These are phyloP conservation scores for Zygosaccharomyces pseudobailii DNA, from an alignment of 1,139 yeast species.

Conservation along the genomic window DNA sequence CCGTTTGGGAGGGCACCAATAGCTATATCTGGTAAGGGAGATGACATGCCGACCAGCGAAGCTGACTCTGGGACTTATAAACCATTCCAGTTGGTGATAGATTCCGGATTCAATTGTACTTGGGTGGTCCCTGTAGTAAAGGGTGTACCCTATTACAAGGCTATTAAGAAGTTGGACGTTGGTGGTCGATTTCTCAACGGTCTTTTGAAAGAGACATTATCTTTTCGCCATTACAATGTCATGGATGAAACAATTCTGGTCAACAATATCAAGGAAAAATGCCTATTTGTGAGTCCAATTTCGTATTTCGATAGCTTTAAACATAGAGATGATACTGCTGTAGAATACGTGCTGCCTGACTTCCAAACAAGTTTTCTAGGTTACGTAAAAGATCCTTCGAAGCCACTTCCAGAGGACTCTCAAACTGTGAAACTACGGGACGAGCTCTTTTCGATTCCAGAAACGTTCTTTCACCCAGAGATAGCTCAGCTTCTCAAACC, in stretches of 20 bases:
- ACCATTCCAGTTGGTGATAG: conserved; percentile 67
- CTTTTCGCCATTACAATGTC: conserved; percentile 90
- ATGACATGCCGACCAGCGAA: conserved; percentile 4
- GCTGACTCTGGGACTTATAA: conserved; percentile 6
- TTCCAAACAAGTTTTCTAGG: conserved; percentile 75
- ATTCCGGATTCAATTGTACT: conserved; percentile 83
- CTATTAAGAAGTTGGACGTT: conserved; percentile 60
- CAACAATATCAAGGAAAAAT: conserved; percentile 77
- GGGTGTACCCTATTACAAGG: conserved; percentile 75
- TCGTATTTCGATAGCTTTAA: conserved; percentile 60
- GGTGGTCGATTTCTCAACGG: conserved; percentile 88
- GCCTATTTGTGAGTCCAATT: conserved; percentile 62
- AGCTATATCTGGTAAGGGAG: conserved; percentile 20
- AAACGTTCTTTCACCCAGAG: conserved; percentile 80
- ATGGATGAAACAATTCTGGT: conserved; percentile 85
- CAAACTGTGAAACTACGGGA: conserved; percentile 69
- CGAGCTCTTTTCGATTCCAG: conserved; percentile 86
- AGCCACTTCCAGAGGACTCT: conserved; percentile 42
- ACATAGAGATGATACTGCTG: conserved; percentile 37
- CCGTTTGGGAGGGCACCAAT: conserved; percentile 41
- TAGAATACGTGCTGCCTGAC: conserved; percentile 83
- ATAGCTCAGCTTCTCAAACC: conserved; percentile 72
- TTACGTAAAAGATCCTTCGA: conserved; percentile 44
- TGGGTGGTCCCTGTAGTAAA: conserved; percentile 82
- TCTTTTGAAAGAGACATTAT: conserved; percentile 71